A percentile compares a stretch with the other conserved stretches of the same genome.
Conservation (phyloP, 1,139 yeast species). For the Candida pseudoviswanathii region DNA sequence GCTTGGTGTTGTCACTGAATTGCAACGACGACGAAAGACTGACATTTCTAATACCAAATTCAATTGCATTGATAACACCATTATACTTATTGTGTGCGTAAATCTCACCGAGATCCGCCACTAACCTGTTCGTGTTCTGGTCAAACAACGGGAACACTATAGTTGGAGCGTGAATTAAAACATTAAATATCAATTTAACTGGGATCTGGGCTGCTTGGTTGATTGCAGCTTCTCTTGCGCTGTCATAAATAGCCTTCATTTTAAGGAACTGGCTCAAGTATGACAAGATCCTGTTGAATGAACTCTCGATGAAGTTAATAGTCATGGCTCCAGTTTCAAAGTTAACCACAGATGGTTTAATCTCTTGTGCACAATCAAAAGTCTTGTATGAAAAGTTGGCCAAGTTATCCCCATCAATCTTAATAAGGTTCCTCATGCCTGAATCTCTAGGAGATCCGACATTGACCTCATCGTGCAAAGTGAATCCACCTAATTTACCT, state of each 20-base stretch:
- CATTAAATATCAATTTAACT: constrained; percentile 66
- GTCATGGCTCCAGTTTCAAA: constrained; percentile 76
- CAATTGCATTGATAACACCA: constrained; percentile 15
- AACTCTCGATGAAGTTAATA: constrained; percentile 78
- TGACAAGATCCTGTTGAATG: constrained; percentile 66
- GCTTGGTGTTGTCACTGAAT: constrained; percentile 43
- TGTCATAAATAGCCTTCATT: constrained; percentile 86
- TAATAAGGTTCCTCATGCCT: constrained; percentile 62
- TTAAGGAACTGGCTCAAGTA: constrained; percentile 75
- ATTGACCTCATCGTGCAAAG: constrained; percentile 75
- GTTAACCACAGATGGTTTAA: constrained; percentile 55
- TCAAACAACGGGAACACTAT: constrained; percentile 71
- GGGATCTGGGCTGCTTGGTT: constrained; percentile 67
- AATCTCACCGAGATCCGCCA: constrained; percentile 82
- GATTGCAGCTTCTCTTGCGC: constrained; percentile 83
- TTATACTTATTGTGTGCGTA: constrained; percentile 66
- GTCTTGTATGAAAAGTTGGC: constrained; percentile 87
- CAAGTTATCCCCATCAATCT: constrained; percentile 80
- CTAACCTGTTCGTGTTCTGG: constrained; percentile 59
- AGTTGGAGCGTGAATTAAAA: constrained; percentile 78
- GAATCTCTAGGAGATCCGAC: constrained; percentile 65
- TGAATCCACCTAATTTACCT: constrained; percentile 79
- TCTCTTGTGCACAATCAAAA: constrained; percentile 57
- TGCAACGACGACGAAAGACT: constrained; percentile 52
- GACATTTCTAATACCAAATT: constrained; percentile 76